A percentile compares a stretch with the other conserved stretches of the same genome.
phyloP scores from a whole-genome alignment of 129 eudicot genomes.

The Flaveria linearis region DNA sequence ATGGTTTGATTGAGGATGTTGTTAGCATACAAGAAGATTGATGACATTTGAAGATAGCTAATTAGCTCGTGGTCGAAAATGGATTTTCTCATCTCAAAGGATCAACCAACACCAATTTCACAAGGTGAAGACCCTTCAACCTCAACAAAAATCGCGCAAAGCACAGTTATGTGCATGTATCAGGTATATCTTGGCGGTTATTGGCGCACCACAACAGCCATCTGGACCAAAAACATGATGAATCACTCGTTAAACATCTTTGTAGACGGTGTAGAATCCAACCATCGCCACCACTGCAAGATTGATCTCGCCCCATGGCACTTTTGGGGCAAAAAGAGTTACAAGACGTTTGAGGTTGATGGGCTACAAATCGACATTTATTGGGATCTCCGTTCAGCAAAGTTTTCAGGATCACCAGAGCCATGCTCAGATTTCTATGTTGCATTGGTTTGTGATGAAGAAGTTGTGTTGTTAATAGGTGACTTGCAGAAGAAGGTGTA shows the following conservation, averaged over 20 bases:
- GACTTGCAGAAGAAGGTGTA: conserved; percentile 67
- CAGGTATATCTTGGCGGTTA: conserved; percentile 67
- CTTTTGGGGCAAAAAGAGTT: conserved; percentile 89
- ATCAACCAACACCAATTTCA: conserved; percentile 36
- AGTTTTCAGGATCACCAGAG: conserved; percentile 78
- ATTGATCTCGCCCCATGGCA: conserved; percentile 94
- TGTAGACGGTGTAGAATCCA: conserved; percentile 56
- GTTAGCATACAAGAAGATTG: not conserved
- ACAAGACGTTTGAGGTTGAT: conserved; percentile 70
- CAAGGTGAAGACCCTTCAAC: conserved; percentile 52
- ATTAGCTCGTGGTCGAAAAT: conserved; percentile 24
- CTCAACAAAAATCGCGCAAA: conserved; percentile 48
- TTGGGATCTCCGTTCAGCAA: conserved; percentile 88
- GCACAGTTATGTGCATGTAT: conserved; percentile 66
- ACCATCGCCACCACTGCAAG: conserved; percentile 58
- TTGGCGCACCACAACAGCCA: conserved; percentile 72
- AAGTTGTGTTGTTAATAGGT: conserved; percentile 73
- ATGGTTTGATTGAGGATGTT: conserved; percentile 23
- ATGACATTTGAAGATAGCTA: conserved; percentile 12
- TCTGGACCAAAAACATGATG: conserved; percentile 82
- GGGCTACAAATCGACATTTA: conserved; percentile 63
- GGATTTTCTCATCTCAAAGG: conserved; percentile 44
- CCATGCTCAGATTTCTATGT: conserved; percentile 71
- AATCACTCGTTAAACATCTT: conserved; percentile 55
- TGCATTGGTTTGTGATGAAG: conserved; percentile 76